Evolutionary conservation across 371 early-diverging fungal genomes (phyloP).

Genomic region (Mortierella polycephala): DNA sequence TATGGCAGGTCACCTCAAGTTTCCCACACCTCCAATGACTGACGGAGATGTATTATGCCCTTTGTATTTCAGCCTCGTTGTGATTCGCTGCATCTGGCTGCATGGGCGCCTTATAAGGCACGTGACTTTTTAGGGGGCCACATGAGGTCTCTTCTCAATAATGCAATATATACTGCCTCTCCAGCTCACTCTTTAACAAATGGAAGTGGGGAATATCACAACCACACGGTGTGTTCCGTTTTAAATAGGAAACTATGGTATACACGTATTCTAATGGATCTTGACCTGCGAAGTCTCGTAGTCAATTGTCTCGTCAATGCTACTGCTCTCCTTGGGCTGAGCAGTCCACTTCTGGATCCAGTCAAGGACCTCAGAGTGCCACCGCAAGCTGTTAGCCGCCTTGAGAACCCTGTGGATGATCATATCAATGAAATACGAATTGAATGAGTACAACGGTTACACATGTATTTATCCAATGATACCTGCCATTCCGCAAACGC

Average conservation of each 20-base stretch:
- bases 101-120: too few species aligned
- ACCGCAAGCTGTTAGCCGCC: conserved; percentile 79
- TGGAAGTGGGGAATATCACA: too few species aligned
- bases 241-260: too few species aligned
- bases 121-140: too few species aligned
- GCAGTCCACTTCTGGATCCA: conserved; percentile 73
- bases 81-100: too few species aligned
- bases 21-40: conserved; percentile 14
- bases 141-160: too few species aligned
- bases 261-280: conserved; percentile 2
- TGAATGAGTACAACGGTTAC: neutral
- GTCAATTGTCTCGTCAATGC: conserved; percentile 3
- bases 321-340: conserved; percentile 18
- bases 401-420: conserved; percentile 63
- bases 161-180: too few species aligned
- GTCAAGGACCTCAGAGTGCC: conserved; percentile 77
- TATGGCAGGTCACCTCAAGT: conserved; percentile 14
- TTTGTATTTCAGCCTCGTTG: too few species aligned
- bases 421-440: neutral
- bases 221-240: too few species aligned
- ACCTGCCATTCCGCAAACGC: neutral
- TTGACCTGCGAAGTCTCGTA: conserved; percentile 27
- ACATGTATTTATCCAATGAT: conserved; percentile 19
- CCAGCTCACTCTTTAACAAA: too few species aligned
- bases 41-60: too few species aligned